These are phyloP conservation scores for Collariella sp. DNA, from an alignment of 495 filamentous ascomycete genomes.

Conservation along the genomic window DNA sequence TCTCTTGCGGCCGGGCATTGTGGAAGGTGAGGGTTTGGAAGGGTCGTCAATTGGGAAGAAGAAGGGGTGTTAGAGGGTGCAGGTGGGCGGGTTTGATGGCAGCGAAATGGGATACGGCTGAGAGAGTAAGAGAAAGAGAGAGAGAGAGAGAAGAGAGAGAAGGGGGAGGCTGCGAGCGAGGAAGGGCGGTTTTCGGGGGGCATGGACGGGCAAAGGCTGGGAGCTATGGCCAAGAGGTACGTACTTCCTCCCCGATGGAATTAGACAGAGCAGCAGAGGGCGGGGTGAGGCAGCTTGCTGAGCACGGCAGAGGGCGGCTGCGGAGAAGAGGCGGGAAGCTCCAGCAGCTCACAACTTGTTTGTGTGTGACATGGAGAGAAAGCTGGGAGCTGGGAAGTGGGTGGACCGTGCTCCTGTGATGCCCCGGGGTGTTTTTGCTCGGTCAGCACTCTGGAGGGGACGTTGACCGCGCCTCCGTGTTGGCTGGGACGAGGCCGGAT, in stretches of 20 bases:
- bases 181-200: constrained; percentile 31
- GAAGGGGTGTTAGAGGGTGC: constrained; percentile 6
- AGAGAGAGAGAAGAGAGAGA: too few species aligned
- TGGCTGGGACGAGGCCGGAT: not conserved
- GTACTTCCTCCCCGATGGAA: constrained; percentile 19
- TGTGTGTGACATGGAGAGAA: not conserved
- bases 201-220: constrained; percentile 29
- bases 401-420: not conserved
- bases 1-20: constrained; percentile 41
- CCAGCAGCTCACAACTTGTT: not conserved
- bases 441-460: not conserved
- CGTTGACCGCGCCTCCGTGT: not conserved
- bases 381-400: not conserved
- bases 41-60: constrained; percentile 18
- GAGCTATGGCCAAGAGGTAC: constrained; percentile 24
- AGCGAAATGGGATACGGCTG: constrained; percentile 11
- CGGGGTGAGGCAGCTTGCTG: constrained; percentile 18
- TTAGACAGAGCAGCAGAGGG: constrained; percentile 22
- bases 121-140: constrained; percentile 15
- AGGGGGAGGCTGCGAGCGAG: constrained; percentile 22
- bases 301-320: constrained; percentile 15
- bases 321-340: constrained; percentile 11
- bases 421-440: not conserved
- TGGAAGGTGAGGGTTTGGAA: constrained; percentile 13
- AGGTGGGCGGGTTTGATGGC: constrained; percentile 19